A percentile compares a stretch with the other conserved stretches of the same genome.
Evolutionary conservation across 75 land plant genomes (phyloP).

Genomic region (Pinus albicaulis): DNA sequence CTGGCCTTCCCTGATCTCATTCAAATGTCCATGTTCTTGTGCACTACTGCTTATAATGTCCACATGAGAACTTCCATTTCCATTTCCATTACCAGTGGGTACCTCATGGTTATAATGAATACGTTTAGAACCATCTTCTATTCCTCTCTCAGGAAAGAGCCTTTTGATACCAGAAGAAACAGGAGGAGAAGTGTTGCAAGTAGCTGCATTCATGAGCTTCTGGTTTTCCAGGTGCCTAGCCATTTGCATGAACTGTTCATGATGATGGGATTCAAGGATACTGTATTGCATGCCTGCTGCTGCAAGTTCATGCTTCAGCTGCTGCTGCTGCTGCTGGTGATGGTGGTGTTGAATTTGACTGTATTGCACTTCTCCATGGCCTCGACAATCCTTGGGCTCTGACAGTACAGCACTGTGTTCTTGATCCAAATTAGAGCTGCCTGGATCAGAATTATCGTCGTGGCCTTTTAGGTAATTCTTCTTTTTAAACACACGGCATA

Average conservation of each 20-base stretch:
- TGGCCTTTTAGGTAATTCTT: conserved; percentile 43
- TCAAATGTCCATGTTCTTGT: not conserved
- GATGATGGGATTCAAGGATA: no score
- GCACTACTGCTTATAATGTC: not conserved
- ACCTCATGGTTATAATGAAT: not conserved
- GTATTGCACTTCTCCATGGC: not conserved
- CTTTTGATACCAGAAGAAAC: not conserved
- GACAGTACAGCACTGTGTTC: not conserved
- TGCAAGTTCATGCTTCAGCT: not conserved
- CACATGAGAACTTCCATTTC: not conserved
- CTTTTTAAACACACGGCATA: conserved; percentile 70
- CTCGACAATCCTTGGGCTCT: not conserved
- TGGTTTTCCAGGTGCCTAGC: not conserved
- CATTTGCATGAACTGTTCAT: not conserved
- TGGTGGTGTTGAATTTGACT: conserved; percentile 2
- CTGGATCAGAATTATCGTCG: not conserved
- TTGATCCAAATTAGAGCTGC: not conserved
- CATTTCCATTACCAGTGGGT: not conserved
- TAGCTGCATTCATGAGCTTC: not conserved
- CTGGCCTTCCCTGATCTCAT: not conserved
- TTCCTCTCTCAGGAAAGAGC: not conserved
- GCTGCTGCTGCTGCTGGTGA: not conserved
- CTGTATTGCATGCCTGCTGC: not conserved
- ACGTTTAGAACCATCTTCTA: not conserved
- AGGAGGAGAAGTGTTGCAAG: not conserved